These are phyloP conservation scores for Citrus inodora DNA, from an alignment of 345 rosid genomes.

Conservation along the genomic window DNA sequence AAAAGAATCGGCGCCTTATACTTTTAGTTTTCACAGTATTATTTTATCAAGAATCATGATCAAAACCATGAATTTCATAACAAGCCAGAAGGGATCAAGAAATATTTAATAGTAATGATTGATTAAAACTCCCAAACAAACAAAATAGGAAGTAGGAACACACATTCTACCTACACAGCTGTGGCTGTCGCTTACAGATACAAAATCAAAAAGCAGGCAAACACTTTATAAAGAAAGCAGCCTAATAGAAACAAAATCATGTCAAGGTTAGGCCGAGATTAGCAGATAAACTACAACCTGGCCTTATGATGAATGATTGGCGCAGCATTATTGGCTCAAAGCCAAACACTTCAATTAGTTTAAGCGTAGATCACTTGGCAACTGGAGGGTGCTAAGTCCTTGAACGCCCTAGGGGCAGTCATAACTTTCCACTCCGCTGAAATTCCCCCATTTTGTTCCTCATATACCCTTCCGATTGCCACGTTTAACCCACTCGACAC, in stretches of 20 bases:
- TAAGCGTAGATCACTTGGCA: conserved; percentile 61
- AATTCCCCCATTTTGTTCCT: conserved; percentile 23
- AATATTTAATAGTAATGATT: too few relatives aligned
- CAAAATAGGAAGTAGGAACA: background rate
- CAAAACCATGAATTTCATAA: background rate
- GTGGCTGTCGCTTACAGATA: background rate
- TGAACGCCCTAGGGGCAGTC: conserved; percentile 34
- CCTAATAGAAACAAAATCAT: conserved; percentile 14
- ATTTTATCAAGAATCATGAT: background rate
- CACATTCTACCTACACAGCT: background rate
- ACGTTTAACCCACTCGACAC: conserved; percentile 52
- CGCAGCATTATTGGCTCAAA: background rate
- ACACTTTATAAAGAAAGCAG: background rate
- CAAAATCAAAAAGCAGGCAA: background rate
- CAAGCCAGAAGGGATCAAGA: background rate
- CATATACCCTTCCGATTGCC: conserved; percentile 43
- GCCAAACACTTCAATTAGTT: background rate
- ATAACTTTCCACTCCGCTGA: conserved; percentile 47
- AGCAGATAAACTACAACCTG: conserved; percentile 9
- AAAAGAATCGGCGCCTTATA: background rate
- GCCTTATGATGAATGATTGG: background rate
- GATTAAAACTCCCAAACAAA: background rate
- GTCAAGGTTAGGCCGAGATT: conserved; percentile 5
- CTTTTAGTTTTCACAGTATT: background rate
- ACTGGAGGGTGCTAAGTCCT: conserved; percentile 45